Evolutionary conservation across 2,329 filamentous ascomycete genomes (phyloP).

Genomic region (Neocucurbitaria cava): DNA sequence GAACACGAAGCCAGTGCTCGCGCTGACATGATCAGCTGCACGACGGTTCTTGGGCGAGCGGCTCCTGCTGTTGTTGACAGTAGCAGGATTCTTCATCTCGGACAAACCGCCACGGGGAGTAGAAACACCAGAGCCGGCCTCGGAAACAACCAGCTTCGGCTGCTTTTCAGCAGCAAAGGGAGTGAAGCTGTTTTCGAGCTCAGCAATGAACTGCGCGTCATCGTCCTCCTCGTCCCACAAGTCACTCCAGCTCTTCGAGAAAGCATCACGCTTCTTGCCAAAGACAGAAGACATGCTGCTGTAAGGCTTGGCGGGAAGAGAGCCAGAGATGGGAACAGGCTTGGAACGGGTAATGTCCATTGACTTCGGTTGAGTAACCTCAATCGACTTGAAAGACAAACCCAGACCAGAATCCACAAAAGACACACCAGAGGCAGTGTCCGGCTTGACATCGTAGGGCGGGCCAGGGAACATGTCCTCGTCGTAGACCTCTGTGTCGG

Average conservation of each 20-base stretch:
- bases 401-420: slow-evolving; percentile 83
- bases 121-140: slow-evolving; percentile 54
- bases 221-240: slow-evolving; percentile 98
- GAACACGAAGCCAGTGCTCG: slow-evolving; percentile 75
- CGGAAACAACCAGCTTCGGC: slow-evolving; percentile 46
- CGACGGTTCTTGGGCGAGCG: slow-evolving; percentile 41
- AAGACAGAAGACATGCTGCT: slow-evolving; percentile 80
- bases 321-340: slow-evolving; percentile 80
- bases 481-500: slow-evolving; percentile 76
- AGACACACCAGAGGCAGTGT: slow-evolving; percentile 83
- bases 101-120: slow-evolving; percentile 60
- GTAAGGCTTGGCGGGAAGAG: slow-evolving; percentile 71
- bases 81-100: slow-evolving; percentile 62
- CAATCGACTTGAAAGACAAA: slow-evolving; percentile 75
- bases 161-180: slow-evolving; percentile 37
- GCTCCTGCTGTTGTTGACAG: slow-evolving; percentile 58
- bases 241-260: slow-evolving; percentile 99
- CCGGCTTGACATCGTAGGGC: slow-evolving; percentile 79
- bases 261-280: slow-evolving; percentile 75
- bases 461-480: slow-evolving; percentile 84
- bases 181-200: slow-evolving; percentile 67
- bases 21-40: slow-evolving; percentile 68
- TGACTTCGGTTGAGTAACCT: slow-evolving; percentile 57
- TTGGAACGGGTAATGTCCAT: slow-evolving; percentile 64
- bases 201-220: slow-evolving; percentile 61